These are phyloP conservation scores for Choanephora cucurbitarum DNA, from an alignment of 371 early-diverging fungal species.

Conservation along the genomic window DNA sequence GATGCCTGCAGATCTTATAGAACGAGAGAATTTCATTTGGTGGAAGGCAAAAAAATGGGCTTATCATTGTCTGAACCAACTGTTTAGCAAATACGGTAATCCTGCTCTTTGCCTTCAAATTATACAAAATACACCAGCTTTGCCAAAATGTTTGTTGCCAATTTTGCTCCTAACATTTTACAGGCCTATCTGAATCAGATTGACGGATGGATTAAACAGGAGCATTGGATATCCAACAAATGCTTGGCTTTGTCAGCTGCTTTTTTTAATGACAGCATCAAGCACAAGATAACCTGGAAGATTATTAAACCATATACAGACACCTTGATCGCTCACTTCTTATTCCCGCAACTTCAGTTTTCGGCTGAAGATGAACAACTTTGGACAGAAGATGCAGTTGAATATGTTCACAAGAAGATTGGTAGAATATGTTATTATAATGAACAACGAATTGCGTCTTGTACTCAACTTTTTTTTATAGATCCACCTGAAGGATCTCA, in stretches of 20 bases:
- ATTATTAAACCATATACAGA: conserved; percentile 82
- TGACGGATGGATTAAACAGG: conserved; percentile 66
- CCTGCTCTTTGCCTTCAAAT: conserved; percentile 61
- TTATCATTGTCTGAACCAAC: conserved; percentile 76
- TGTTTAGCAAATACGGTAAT: conserved; percentile 81
- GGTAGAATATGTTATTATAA: conserved; percentile 2
- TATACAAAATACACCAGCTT: conserved; percentile 64
- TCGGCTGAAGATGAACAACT: conserved; percentile 77
- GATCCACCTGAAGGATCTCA: conserved; percentile 80
- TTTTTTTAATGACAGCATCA: conserved; percentile 71
- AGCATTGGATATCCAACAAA: conserved; percentile 64
- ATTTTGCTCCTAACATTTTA: conserved; percentile 87
- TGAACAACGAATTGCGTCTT: no score
- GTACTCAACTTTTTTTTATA: conserved; percentile 13
- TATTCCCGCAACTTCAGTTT: conserved; percentile 90
- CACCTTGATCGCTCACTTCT: conserved; percentile 74
- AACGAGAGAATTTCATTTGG: conserved; percentile 77
- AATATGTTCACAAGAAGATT: conserved; percentile 86
- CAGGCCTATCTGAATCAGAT: conserved; percentile 78
- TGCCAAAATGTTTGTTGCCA: conserved; percentile 73
- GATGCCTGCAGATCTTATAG: conserved; percentile 57
- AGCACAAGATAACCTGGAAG: conserved; percentile 86
- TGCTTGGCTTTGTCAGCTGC: conserved; percentile 53
- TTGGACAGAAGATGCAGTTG: conserved; percentile 91
- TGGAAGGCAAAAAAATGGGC: conserved; percentile 97